Conservation (phyloP, 345 rosid species). For the Schrenkiella parvula region DNA sequence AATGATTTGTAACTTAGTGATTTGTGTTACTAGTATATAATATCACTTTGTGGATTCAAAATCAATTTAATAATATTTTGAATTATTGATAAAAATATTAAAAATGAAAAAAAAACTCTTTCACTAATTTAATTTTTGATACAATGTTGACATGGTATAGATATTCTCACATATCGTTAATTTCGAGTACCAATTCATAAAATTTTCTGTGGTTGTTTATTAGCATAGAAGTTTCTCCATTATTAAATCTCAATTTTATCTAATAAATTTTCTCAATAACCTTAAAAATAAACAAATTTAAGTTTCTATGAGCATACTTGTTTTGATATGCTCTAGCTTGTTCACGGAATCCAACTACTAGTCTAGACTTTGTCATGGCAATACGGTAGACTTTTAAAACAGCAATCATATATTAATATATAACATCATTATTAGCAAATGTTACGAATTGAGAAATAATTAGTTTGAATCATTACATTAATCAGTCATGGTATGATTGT, state of each 20-base stretch:
- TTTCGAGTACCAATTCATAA: too few relatives aligned
- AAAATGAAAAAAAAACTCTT: too few relatives aligned
- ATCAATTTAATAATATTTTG: too few relatives aligned
- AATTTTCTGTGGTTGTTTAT: too few relatives aligned
- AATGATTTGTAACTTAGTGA: too few relatives aligned
- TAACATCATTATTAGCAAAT: background rate
- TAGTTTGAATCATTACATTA: background rate
- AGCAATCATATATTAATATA: background rate
- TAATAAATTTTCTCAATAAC: background rate
- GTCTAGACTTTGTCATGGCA: background rate
- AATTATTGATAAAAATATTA: too few relatives aligned
- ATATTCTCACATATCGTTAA: too few relatives aligned
- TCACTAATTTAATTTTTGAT: too few relatives aligned
- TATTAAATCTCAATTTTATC: background rate
- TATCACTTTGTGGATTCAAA: too few relatives aligned
- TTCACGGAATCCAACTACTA: background rate
- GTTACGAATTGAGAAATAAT: background rate
- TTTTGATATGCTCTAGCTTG: background rate
- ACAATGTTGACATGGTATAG: too few relatives aligned
- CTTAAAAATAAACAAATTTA: background rate
- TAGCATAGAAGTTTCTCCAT: too few relatives aligned
- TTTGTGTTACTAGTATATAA: too few relatives aligned
- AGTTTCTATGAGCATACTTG: background rate
- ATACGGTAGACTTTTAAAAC: background rate
- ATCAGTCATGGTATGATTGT: background rate